Conservation (phyloP, 169 alveolate genomes). For the Cytauxzoon felis region DNA sequence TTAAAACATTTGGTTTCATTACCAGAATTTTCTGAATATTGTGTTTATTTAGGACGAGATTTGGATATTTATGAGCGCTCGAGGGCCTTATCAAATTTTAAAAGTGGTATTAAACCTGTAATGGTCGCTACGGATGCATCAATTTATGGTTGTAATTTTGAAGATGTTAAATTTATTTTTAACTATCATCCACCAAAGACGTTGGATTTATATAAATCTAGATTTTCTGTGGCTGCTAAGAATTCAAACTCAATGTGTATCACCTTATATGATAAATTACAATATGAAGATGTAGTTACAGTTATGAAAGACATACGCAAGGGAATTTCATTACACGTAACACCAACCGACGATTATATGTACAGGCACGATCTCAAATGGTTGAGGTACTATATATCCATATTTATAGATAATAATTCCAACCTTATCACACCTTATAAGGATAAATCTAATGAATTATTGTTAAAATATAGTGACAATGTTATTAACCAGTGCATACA, state of each 20-base stretch:
- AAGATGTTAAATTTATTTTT: slow-evolving; percentile 27
- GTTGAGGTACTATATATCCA: slow-evolving; percentile 21
- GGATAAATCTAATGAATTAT: slow-evolving; percentile 34
- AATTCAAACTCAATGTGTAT: slow-evolving; percentile 33
- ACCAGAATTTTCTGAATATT: slow-evolving; percentile 21
- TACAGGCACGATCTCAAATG: slow-evolving; percentile 10
- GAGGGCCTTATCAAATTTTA: slow-evolving; percentile 11
- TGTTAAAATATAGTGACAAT: not conserved
- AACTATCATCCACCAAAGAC: slow-evolving; percentile 50
- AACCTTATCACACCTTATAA: slow-evolving; percentile 25
- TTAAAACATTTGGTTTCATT: slow-evolving; percentile 20
- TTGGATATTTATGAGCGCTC: slow-evolving; percentile 49
- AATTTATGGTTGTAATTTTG: slow-evolving; percentile 27
- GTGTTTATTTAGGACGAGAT: slow-evolving; percentile 29
- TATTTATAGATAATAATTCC: slow-evolving; percentile 9
- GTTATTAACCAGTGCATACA: slow-evolving; percentile 5
- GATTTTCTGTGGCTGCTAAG: slow-evolving; percentile 41
- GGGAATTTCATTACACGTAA: slow-evolving; percentile 33
- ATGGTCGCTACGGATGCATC: slow-evolving; percentile 56
- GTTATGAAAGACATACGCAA: slow-evolving; percentile 11
- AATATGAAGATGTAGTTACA: slow-evolving; percentile 14
- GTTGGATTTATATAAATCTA: slow-evolving; percentile 8
- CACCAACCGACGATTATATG: slow-evolving; percentile 52
- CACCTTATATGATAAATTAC: slow-evolving; percentile 29
- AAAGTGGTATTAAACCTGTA: slow-evolving; percentile 39